Conservation (phyloP, 2,329 filamentous ascomycete species). For the Eurotiales sp. region DNA sequence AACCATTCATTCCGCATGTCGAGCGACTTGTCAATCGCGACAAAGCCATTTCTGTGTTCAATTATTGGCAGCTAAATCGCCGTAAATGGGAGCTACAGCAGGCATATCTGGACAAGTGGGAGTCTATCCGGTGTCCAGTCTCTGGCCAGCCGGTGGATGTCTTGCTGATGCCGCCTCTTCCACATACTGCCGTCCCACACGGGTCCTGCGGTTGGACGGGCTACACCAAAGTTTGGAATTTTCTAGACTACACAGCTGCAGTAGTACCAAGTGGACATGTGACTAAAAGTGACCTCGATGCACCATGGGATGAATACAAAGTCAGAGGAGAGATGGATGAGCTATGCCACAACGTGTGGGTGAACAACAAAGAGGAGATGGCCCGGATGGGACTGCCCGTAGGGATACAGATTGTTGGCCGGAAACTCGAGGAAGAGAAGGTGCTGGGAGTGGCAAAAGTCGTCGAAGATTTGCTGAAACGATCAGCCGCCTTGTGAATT, state of each 20-base stretch:
- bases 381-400: too few relatives aligned
- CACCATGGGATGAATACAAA: too few relatives aligned
- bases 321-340: too few relatives aligned
- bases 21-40: conserved; percentile 53
- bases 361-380: too few relatives aligned
- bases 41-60: conserved; percentile 55
- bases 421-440: too few relatives aligned
- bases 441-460: too few relatives aligned
- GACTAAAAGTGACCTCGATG: too few relatives aligned
- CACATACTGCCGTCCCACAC: conserved; percentile 53
- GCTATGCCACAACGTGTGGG: too few relatives aligned
- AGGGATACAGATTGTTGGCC: too few relatives aligned
- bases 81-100: conserved; percentile 53
- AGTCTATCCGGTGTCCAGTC: conserved; percentile 36
- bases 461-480: too few relatives aligned
- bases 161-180: conserved; percentile 57
- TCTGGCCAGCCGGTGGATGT: conserved; percentile 53
- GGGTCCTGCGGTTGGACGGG: conserved; percentile 48
- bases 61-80: conserved; percentile 66
- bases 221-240: conserved; percentile 61
- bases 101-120: conserved; percentile 59
- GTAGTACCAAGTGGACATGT: too few relatives aligned
- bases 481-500: too few relatives aligned
- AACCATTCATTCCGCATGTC: conserved; percentile 59
- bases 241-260: conserved; percentile 62